These are phyloP conservation scores for Paramecium biaurelia DNA, from an alignment of 73 alveolate species.

Conservation along the genomic window DNA sequence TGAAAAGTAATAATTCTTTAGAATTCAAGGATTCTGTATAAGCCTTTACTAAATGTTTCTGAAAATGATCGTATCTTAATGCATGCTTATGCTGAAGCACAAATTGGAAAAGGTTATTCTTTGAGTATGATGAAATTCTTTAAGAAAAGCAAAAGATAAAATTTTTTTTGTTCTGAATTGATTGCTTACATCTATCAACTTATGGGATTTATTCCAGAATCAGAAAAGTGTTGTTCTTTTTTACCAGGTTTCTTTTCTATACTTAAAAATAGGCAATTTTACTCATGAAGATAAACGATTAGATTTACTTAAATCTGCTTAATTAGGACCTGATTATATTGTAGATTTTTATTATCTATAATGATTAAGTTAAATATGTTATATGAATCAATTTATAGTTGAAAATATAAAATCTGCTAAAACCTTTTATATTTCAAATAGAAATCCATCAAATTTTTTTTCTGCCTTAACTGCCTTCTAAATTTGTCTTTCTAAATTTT, in stretches of 20 bases:
- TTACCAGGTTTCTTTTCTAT: constrained; percentile 11
- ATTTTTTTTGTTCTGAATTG: constrained; percentile 52
- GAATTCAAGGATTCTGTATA: constrained; percentile 13
- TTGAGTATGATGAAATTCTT: constrained; percentile 43
- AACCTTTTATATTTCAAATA: neutral
- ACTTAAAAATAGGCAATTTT: neutral
- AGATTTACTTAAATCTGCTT: neutral
- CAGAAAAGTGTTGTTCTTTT: constrained; percentile 21
- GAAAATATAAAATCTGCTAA: constrained; percentile 11
- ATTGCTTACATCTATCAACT: constrained; percentile 16
- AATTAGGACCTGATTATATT: constrained; percentile 25
- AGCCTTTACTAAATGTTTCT: neutral
- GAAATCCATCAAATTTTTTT: neutral
- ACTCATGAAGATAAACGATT: constrained; percentile 14
- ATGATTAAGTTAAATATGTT: neutral
- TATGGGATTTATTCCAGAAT: neutral
- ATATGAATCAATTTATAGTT: neutral
- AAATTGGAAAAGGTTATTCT: constrained; percentile 39
- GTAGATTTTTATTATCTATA: constrained; percentile 1
- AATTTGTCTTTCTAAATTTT: constrained; percentile 35
- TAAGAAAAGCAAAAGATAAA: constrained; percentile 1
- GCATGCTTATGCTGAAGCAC: neutral
- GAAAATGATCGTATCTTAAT: neutral
- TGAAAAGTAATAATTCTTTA: constrained; percentile 11
- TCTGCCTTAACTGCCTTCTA: neutral